Percentiles rank a stretch among this genome's conserved stretches.
Conservation (phyloP, 768 basidiomycete genomes). For the Lentinula lateritia region DNA sequence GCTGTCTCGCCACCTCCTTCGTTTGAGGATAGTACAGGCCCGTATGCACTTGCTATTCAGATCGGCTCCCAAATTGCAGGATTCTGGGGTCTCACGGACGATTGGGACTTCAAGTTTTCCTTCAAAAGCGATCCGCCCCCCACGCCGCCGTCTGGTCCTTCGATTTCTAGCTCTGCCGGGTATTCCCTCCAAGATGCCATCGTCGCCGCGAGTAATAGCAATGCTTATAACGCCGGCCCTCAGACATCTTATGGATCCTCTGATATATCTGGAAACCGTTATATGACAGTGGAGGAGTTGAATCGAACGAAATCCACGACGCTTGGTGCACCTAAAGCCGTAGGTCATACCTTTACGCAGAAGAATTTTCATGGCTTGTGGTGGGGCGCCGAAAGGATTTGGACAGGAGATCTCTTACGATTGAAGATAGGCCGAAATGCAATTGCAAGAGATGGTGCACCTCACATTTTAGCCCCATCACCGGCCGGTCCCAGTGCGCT, state of each 20-base stretch:
- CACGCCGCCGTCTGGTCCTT: constrained; percentile 12
- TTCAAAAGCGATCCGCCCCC: constrained; percentile 14
- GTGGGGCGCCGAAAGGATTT: constrained; percentile 89
- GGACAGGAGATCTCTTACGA: constrained; percentile 80
- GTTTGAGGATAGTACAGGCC: constrained; percentile 51
- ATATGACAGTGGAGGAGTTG: constrained; percentile 7
- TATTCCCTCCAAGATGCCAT: not conserved
- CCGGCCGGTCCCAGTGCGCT: constrained; percentile 40
- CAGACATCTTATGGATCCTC: not conserved
- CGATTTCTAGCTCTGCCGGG: constrained; percentile 1
- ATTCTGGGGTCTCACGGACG: constrained; percentile 71
- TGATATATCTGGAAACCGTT: constrained; percentile 10
- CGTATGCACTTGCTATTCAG: constrained; percentile 69
- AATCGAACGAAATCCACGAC: constrained; percentile 17
- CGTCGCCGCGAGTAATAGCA: constrained; percentile 3
- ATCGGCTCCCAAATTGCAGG: constrained; percentile 57
- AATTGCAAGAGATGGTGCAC: constrained; percentile 61
- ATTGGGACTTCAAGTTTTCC: constrained; percentile 57
- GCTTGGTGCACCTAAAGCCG: constrained; percentile 9
- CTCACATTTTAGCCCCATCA: constrained; percentile 55
- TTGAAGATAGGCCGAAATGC: constrained; percentile 64
- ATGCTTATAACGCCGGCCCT: not conserved
- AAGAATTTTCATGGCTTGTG: constrained; percentile 74
- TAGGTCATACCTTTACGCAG: constrained; percentile 35
- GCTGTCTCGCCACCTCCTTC: constrained; percentile 14